Conservation (phyloP, 176 grass and related monocot genomes). For the Cenchrus americanus region DNA sequence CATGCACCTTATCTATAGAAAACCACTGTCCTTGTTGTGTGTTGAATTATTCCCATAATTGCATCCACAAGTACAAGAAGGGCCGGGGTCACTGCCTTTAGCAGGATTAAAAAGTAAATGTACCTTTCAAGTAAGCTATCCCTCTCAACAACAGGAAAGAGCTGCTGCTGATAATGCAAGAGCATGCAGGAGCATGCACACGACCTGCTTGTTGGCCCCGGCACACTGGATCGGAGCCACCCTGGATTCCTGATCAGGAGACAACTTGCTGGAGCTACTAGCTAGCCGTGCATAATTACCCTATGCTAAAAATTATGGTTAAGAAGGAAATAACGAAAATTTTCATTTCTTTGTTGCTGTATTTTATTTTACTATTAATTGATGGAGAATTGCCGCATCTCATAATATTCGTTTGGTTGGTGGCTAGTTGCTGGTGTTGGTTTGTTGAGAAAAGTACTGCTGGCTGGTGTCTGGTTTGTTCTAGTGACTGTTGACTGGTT, state of each 20-base stretch:
- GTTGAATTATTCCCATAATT: slow-evolving; percentile 25
- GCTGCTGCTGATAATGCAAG: slow-evolving; percentile 1
- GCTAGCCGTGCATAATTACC: not conserved
- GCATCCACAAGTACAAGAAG: slow-evolving; percentile 35
- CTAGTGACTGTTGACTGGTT: too few species aligned
- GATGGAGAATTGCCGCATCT: not conserved
- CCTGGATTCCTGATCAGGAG: slow-evolving; percentile 31
- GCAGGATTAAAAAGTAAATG: slow-evolving; percentile 27
- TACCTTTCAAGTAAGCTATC: slow-evolving; percentile 22
- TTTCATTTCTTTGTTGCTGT: not conserved
- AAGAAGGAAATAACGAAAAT: not conserved
- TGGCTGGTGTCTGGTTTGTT: too few species aligned
- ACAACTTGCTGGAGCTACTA: slow-evolving; percentile 15
- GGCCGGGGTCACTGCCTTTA: not conserved
- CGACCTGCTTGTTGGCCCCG: not conserved
- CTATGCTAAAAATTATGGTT: not conserved
- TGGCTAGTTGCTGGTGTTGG: too few species aligned
- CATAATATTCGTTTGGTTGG: too few species aligned
- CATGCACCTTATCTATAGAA: slow-evolving; percentile 22
- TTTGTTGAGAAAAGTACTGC: too few species aligned
- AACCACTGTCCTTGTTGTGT: slow-evolving; percentile 13
- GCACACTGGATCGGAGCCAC: slow-evolving; percentile 24
- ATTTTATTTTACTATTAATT: not conserved
- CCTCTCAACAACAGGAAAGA: not conserved
- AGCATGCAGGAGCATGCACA: slow-evolving; percentile 10